Evolutionary conservation across 2,329 filamentous ascomycete species (phyloP).

Genomic region (Phaeosphaeria sp.): DNA sequence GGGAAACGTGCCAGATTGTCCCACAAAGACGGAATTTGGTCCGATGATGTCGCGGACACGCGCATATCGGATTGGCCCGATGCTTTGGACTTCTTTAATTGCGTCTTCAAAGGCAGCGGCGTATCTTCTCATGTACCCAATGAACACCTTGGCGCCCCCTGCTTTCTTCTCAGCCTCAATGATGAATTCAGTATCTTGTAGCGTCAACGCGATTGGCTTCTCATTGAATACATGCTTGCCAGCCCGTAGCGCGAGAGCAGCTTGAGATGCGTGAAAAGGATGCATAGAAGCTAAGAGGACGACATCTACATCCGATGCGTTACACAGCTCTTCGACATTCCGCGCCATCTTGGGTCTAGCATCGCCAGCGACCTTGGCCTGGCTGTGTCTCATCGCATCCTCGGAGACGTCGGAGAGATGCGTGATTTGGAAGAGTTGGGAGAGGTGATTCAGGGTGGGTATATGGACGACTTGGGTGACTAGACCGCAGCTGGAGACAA

Average conservation of each 20-base stretch:
- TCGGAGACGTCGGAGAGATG: not conserved
- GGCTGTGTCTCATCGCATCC: not conserved
- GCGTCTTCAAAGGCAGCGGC: slow-evolving; percentile 62
- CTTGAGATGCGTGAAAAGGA: not conserved
- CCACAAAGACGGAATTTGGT: slow-evolving; percentile 58
- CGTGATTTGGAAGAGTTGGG: not conserved
- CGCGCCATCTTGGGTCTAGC: not conserved
- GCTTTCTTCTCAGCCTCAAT: not conserved
- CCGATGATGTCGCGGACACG: slow-evolving; percentile 60
- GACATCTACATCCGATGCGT: not conserved
- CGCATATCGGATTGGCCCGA: slow-evolving; percentile 63
- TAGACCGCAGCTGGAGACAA: not conserved
- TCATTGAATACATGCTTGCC: not conserved
- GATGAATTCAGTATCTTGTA: not conserved
- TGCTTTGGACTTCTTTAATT: slow-evolving; percentile 60
- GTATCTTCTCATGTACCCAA: slow-evolving; percentile 69
- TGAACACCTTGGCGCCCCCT: slow-evolving; percentile 53
- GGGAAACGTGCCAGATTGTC: slow-evolving; percentile 57
- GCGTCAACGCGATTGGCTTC: not conserved
- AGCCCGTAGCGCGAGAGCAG: not conserved
- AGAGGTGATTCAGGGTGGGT: not conserved
- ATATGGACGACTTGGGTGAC: not conserved
- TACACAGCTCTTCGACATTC: not conserved
- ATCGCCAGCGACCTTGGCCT: slow-evolving; percentile 41
- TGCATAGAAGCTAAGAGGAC: not conserved